Percentiles rank a stretch among this genome's conserved stretches.
Conservation (phyloP, 257 asterid genomes). For the Solanum boliviense region DNA sequence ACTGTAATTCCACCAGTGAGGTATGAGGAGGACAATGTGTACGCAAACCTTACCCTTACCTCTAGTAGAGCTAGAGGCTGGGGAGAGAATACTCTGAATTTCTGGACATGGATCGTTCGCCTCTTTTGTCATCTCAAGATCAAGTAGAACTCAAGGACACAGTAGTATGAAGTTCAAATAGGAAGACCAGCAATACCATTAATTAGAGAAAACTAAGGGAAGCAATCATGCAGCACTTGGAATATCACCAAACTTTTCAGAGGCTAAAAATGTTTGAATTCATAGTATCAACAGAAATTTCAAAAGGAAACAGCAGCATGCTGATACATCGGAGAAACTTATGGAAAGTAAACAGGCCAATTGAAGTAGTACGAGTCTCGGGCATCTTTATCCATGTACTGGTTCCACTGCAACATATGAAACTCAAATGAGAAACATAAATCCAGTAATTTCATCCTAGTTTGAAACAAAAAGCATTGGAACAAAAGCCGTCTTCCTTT, state of each 20-base stretch:
- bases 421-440: background rate
- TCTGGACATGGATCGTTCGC: background rate
- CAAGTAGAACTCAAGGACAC: background rate
- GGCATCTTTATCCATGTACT: conserved; percentile 29
- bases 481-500: background rate
- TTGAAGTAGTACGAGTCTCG: conserved; percentile 83
- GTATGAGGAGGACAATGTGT: background rate
- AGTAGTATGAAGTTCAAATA: background rate
- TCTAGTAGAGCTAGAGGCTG: background rate
- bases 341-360: conserved; percentile 77
- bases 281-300: background rate
- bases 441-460: background rate
- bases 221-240: background rate
- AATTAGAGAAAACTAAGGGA: conserved; percentile 1
- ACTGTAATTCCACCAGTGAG: background rate
- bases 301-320: background rate
- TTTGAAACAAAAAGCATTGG: background rate
- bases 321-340: background rate
- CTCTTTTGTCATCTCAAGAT: background rate
- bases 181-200: background rate
- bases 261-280: background rate
- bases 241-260: background rate
- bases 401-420: conserved; percentile 66
- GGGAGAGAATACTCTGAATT: background rate
- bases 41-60: background rate